Evolutionary conservation across 1,284 basidiomycete genomes (phyloP).

Genomic region (Singerocomus rubriflavus): DNA sequence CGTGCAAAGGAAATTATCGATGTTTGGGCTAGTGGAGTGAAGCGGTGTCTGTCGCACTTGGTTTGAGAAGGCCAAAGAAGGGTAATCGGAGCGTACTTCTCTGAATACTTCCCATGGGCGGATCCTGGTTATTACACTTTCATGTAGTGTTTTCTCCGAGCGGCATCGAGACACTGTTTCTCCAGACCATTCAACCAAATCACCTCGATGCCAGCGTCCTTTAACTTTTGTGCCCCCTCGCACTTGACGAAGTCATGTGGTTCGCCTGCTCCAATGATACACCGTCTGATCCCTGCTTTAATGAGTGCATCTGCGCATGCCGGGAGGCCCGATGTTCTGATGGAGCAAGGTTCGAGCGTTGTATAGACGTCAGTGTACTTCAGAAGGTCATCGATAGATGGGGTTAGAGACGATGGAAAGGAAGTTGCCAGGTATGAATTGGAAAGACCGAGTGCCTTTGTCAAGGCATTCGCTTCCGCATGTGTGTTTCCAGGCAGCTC

Average conservation of each 20-base stretch:
- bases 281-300: slow-evolving; percentile 64
- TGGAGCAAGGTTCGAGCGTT: slow-evolving; percentile 95
- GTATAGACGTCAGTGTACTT: slow-evolving; percentile 78
- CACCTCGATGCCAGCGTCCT: slow-evolving; percentile 75
- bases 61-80: slow-evolving; percentile 1
- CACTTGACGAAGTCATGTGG: slow-evolving; percentile 95
- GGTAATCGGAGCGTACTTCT: slow-evolving; percentile 6
- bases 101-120: background rate
- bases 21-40: slow-evolving; percentile 33
- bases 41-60: slow-evolving; percentile 21
- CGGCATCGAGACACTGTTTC: slow-evolving; percentile 72
- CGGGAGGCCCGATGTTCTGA: slow-evolving; percentile 82
- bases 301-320: slow-evolving; percentile 90
- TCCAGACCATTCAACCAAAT: slow-evolving; percentile 71
- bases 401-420: slow-evolving; percentile 37
- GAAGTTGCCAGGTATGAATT: slow-evolving; percentile 41
- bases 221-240: slow-evolving; percentile 79
- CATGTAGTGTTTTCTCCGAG: slow-evolving; percentile 53
- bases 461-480: slow-evolving; percentile 92
- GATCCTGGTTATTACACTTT: background rate
- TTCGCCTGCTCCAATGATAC: slow-evolving; percentile 90
- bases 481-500: slow-evolving; percentile 96
- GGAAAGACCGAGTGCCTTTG: slow-evolving; percentile 61
- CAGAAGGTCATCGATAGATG: slow-evolving; percentile 47
- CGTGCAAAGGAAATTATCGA: slow-evolving; percentile 34